Conservation (phyloP, 768 basidiomycete genomes). For the Cyclocybe aegerita region DNA sequence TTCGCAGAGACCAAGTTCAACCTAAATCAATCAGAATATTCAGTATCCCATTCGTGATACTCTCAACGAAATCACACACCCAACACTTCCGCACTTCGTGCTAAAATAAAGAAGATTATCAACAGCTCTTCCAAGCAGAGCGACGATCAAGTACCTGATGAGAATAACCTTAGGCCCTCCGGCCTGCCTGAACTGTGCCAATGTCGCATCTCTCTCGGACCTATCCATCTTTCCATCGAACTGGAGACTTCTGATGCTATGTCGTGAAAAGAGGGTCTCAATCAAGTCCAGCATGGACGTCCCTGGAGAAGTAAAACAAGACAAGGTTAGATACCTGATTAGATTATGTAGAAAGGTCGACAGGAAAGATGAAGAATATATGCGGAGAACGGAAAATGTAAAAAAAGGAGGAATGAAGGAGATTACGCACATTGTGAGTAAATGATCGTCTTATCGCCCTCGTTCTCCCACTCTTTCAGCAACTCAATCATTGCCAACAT, state of each 20-base stretch:
- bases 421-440: conserved; percentile 64
- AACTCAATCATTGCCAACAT: conserved; percentile 58
- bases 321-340: too few species aligned
- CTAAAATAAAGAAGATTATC: conserved; percentile 24
- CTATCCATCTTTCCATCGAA: conserved; percentile 74
- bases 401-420: not conserved
- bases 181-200: conserved; percentile 52
- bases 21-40: conserved; percentile 17
- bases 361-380: not conserved
- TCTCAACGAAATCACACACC: conserved; percentile 24
- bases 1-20: conserved; percentile 68
- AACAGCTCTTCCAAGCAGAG: not conserved
- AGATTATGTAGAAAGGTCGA: too few species aligned
- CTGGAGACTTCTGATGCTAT: conserved; percentile 57
- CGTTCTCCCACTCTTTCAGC: conserved; percentile 57
- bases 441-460: conserved; percentile 68
- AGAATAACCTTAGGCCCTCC: conserved; percentile 64
- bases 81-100: conserved; percentile 70
- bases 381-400: not conserved
- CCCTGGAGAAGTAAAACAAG: conserved; percentile 40
- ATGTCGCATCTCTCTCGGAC: conserved; percentile 43
- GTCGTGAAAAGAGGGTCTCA: conserved; percentile 55
- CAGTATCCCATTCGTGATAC: not conserved
- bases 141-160: conserved; percentile 45
- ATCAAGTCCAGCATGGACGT: conserved; percentile 71